Evolutionary conservation across 2,329 filamentous ascomycete genomes (phyloP).

Genomic region (Phialocephala sp.): DNA sequence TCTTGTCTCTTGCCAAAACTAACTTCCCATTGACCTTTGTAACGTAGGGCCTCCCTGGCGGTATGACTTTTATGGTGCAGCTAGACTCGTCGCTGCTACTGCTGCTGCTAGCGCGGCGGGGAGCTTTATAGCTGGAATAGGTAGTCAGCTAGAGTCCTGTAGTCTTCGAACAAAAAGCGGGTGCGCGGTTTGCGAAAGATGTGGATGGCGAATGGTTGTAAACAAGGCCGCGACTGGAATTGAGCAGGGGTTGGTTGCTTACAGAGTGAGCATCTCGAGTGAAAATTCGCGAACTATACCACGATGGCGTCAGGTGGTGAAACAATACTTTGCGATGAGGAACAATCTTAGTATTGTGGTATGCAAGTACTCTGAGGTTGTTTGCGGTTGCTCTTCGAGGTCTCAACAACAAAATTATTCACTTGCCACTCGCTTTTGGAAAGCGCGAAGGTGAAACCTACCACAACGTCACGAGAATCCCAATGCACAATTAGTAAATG

Average conservation of each 20-base stretch:
- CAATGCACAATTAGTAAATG: neutral
- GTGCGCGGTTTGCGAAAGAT: neutral
- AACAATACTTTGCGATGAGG: neutral
- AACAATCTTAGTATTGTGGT: neutral
- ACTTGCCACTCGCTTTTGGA: constrained; percentile 6
- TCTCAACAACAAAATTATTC: neutral
- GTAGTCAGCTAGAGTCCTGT: neutral
- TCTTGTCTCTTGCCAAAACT: constrained; percentile 39
- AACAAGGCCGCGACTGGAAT: neutral
- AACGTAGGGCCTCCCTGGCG: constrained; percentile 36
- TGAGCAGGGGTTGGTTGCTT: constrained; percentile 3
- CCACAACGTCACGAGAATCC: neutral
- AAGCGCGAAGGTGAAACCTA: neutral
- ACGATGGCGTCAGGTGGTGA: neutral
- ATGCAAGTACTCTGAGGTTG: neutral
- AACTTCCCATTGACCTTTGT: constrained; percentile 41
- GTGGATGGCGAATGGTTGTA: neutral
- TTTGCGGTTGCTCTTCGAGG: neutral
- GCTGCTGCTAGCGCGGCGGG: neutral
- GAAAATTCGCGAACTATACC: neutral
- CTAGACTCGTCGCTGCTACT: constrained; percentile 4
- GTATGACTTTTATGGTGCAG: constrained; percentile 23
- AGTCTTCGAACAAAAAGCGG: neutral
- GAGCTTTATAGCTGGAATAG: constrained; percentile 25
- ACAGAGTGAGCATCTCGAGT: constrained; percentile 31